Percentiles rank a stretch among this genome's conserved stretches.
Conservation (phyloP, 257 asterid species). For the Verbena officinalis region DNA sequence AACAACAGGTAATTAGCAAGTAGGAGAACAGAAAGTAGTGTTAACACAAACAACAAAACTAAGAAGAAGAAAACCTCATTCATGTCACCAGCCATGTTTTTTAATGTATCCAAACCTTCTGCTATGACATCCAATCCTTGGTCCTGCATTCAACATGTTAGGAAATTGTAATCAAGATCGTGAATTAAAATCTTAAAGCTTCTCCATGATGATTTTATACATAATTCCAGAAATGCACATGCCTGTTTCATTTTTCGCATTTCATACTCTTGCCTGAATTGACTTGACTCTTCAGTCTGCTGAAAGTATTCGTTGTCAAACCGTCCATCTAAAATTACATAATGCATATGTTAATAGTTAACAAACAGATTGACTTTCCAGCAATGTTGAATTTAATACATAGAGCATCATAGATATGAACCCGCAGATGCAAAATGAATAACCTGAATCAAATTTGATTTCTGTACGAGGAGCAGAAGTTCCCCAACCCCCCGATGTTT, state of each 20-base stretch:
- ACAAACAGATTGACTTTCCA: slow-evolving; percentile 21
- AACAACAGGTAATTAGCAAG: slow-evolving; percentile 22
- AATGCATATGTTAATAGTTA: slow-evolving; percentile 30
- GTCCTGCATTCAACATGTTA: slow-evolving; percentile 52
- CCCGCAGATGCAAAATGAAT: slow-evolving; percentile 26
- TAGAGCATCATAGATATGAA: slow-evolving; percentile 19
- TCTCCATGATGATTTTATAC: slow-evolving; percentile 16
- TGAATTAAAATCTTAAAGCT: slow-evolving; percentile 9
- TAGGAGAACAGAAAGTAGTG: not conserved
- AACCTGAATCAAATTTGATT: slow-evolving; percentile 95
- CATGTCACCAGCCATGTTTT: slow-evolving; percentile 95
- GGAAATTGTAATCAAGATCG: slow-evolving; percentile 9
- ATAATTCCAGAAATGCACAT: slow-evolving; percentile 41
- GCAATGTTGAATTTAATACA: not conserved
- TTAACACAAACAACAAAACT: not conserved
- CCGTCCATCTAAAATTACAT: slow-evolving; percentile 68
- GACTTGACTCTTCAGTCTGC: slow-evolving; percentile 91
- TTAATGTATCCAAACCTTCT: slow-evolving; percentile 93
- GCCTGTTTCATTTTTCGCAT: slow-evolving; percentile 98
- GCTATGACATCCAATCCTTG: slow-evolving; percentile 90
- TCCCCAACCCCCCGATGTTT: slow-evolving; percentile 90
- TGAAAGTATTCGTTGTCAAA: slow-evolving; percentile 89
- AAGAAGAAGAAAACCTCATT: slow-evolving; percentile 69
- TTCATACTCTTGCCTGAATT: slow-evolving; percentile 93
- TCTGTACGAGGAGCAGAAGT: slow-evolving; percentile 89